These are phyloP conservation scores for Ottelia alismoides DNA, from an alignment of 106 monocot genomes.

Conservation along the genomic window DNA sequence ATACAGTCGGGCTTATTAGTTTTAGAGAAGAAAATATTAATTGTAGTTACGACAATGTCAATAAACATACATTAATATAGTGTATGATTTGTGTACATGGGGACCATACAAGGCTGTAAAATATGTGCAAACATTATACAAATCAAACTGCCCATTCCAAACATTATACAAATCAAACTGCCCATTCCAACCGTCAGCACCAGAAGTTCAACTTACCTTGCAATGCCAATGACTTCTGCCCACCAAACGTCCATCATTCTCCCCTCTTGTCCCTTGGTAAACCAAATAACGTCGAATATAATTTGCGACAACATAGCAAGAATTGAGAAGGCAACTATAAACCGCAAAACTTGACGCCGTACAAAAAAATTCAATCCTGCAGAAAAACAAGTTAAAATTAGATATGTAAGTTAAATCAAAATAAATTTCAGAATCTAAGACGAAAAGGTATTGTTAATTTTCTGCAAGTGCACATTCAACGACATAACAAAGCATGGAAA, in stretches of 20 bases:
- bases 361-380: constrained; percentile 30
- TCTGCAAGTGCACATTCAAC: too few species aligned
- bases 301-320: constrained; percentile 47
- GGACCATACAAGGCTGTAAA: background rate
- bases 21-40: too few species aligned
- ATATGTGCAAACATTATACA: background rate
- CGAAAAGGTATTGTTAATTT: background rate
- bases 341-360: constrained; percentile 38
- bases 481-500: too few species aligned
- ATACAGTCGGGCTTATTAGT: too few species aligned
- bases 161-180: background rate
- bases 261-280: constrained; percentile 50
- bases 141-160: background rate
- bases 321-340: constrained; percentile 51
- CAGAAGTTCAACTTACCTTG: constrained; percentile 38
- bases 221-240: constrained; percentile 61
- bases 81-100: background rate
- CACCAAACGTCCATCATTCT: constrained; percentile 44
- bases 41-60: background rate
- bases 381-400: background rate
- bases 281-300: constrained; percentile 67
- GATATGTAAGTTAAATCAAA: background rate
- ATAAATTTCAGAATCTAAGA: too few species aligned
- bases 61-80: background rate
- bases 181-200: background rate